Percentiles rank a stretch among this genome's conserved stretches.
Evolutionary conservation across 2,329 filamentous ascomycete genomes (phyloP).

Genomic region (Aspergillus japonicus): DNA sequence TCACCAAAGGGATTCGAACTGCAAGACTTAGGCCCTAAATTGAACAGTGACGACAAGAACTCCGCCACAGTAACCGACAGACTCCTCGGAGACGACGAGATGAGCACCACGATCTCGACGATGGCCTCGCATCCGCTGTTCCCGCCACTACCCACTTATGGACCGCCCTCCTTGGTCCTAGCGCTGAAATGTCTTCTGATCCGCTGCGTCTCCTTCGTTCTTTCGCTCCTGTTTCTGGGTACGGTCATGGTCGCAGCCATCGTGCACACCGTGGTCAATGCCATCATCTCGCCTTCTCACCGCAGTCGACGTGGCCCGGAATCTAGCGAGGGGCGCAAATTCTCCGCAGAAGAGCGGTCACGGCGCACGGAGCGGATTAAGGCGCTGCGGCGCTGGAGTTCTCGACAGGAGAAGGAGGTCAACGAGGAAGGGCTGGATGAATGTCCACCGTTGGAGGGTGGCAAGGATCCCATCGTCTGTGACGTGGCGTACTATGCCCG

Average conservation of each 20-base stretch:
- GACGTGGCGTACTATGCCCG: slow-evolving; percentile 84
- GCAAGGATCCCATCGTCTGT: slow-evolving; percentile 72
- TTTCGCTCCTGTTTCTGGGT: slow-evolving; percentile 74
- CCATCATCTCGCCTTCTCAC: slow-evolving; percentile 51
- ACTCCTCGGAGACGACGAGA: slow-evolving; percentile 10
- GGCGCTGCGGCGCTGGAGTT: slow-evolving; percentile 62
- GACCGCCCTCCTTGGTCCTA: slow-evolving; percentile 66
- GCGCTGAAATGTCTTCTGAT: slow-evolving; percentile 66
- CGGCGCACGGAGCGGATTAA: slow-evolving; percentile 58
- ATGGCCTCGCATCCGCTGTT: slow-evolving; percentile 56
- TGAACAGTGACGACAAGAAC: neutral
- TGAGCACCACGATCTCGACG: slow-evolving; percentile 1
- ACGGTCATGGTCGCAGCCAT: slow-evolving; percentile 73
- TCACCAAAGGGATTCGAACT: neutral
- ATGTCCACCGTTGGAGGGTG: slow-evolving; percentile 76
- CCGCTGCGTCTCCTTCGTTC: slow-evolving; percentile 66
- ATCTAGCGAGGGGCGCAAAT: slow-evolving; percentile 62
- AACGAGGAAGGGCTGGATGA: slow-evolving; percentile 44
- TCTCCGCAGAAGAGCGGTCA: slow-evolving; percentile 69
- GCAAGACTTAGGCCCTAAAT: neutral
- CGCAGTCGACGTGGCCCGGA: slow-evolving; percentile 57
- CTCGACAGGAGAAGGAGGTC: slow-evolving; percentile 41
- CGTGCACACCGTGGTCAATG: slow-evolving; percentile 65
- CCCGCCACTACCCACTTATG: slow-evolving; percentile 78
- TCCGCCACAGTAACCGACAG: slow-evolving; percentile 14